A percentile compares a stretch with the other conserved stretches of the same genome.
Conservation (phyloP, 371 early-diverging fungal genomes). For the Circinella minor region DNA sequence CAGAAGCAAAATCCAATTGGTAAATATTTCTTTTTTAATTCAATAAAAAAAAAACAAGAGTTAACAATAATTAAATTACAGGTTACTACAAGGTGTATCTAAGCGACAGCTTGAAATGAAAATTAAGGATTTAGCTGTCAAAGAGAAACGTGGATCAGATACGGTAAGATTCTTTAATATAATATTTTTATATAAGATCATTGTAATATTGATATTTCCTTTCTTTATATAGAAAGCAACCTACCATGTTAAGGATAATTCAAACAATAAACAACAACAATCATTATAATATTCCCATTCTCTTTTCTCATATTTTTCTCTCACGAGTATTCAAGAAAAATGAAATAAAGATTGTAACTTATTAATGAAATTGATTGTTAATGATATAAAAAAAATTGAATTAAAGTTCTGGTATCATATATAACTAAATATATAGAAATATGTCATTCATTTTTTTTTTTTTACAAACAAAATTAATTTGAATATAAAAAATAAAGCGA, state of each 20-base stretch:
- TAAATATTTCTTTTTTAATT: not conserved
- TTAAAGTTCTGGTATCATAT: no score
- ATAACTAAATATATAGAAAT: no score
- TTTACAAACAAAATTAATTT: no score
- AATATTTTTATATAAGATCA: no score
- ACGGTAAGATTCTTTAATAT: slow-evolving; percentile 32
- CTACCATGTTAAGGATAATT: not conserved
- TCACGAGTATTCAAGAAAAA: no score
- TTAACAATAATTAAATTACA: not conserved
- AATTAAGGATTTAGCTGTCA: slow-evolving; percentile 53
- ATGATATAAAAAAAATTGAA: no score
- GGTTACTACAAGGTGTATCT: slow-evolving; percentile 36
- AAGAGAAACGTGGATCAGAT: slow-evolving; percentile 54
- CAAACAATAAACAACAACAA: not conserved
- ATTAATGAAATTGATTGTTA: no score
- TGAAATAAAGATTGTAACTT: no score
- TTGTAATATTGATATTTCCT: not conserved
- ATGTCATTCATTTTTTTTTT: no score
- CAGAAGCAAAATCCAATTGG: slow-evolving; percentile 36
- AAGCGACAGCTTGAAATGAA: slow-evolving; percentile 49
- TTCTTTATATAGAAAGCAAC: slow-evolving; percentile 2
- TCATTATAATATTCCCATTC: no score
- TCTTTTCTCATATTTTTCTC: no score
- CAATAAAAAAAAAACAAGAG: not conserved
- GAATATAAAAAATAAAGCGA: no score